Evolutionary conservation across 2,329 filamentous ascomycete species (phyloP).

Genomic region (Helotiales sp.): DNA sequence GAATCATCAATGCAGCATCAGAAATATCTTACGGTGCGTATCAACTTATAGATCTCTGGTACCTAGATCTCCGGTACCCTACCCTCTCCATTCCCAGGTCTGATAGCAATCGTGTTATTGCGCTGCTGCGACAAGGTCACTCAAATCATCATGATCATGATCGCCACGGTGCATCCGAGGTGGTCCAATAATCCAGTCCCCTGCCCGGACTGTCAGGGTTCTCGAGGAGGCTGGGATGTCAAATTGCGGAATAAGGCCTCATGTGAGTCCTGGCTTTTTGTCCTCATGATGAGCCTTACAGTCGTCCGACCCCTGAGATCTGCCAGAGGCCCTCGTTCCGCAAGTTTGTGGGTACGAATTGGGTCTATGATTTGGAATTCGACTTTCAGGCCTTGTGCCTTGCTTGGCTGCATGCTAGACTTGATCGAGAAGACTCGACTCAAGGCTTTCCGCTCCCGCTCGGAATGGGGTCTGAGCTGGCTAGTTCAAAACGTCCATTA

Average conservation of each 20-base stretch:
- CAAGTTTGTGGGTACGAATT: not conserved
- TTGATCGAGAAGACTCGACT: not conserved
- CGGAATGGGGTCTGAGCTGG: not conserved
- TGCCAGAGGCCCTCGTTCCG: not conserved
- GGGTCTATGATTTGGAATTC: slow-evolving; percentile 1
- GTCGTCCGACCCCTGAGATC: not conserved
- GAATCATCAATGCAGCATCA: too few species aligned
- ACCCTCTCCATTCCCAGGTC: not conserved
- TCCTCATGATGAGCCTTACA: not conserved
- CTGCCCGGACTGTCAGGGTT: not conserved
- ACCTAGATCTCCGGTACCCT: not conserved
- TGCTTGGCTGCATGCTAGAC: too few species aligned
- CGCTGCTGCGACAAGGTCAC: not conserved
- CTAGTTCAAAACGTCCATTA: not conserved
- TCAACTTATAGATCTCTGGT: too few species aligned
- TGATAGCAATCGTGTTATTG: not conserved
- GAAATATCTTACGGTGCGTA: not conserved
- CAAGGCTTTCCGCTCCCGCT: not conserved
- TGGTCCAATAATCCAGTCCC: not conserved
- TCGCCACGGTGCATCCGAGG: not conserved
- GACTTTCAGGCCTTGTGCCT: not conserved
- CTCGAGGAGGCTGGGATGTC: not conserved
- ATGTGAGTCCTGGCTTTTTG: not conserved
- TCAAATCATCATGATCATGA: not conserved
- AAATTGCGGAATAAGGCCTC: not conserved